A percentile compares a stretch with the other conserved stretches of the same genome.
Evolutionary conservation across 2,329 filamentous ascomycete genomes (phyloP).

Genomic region (Aspergillus spinulosporus): DNA sequence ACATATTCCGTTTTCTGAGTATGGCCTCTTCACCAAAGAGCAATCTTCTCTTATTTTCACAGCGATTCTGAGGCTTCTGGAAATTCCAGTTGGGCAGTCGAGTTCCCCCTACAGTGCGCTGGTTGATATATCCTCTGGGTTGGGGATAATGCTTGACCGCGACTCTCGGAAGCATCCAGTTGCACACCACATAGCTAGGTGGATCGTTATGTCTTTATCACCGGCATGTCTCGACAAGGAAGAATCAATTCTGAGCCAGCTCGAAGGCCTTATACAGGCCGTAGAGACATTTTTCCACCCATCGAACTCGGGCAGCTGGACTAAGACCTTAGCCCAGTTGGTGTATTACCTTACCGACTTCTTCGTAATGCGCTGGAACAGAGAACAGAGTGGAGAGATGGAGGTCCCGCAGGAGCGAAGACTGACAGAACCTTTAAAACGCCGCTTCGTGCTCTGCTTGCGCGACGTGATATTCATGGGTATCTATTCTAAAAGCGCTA

Average conservation of each 20-base stretch:
- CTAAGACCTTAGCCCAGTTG: conserved; percentile 82
- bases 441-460: conserved; percentile 83
- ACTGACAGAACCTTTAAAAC: conserved; percentile 78
- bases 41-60: conserved; percentile 94
- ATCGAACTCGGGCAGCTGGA: conserved; percentile 92
- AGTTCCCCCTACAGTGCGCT: conserved; percentile 82
- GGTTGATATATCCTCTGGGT: conserved; percentile 78
- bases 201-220: conserved; percentile 90
- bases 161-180: conserved; percentile 92
- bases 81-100: conserved; percentile 95
- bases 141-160: conserved; percentile 84
- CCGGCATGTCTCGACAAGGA: conserved; percentile 75
- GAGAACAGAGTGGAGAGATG: conserved; percentile 89
- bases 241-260: conserved; percentile 76
- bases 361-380: conserved; percentile 96
- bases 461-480: conserved; percentile 97
- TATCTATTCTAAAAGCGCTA: conserved; percentile 91
- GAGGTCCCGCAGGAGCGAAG: conserved; percentile 77
- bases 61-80: conserved; percentile 79
- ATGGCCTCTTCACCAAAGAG: conserved; percentile 88
- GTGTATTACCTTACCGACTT: conserved; percentile 92
- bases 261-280: conserved; percentile 90
- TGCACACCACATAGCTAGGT: conserved; percentile 86
- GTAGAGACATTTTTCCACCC: conserved; percentile 99
- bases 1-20: conserved; percentile 76